Base-by-base conservation (phyloP, 805 yeast species). In the Saccharomycopsis oosterbeekiorum region DNA sequence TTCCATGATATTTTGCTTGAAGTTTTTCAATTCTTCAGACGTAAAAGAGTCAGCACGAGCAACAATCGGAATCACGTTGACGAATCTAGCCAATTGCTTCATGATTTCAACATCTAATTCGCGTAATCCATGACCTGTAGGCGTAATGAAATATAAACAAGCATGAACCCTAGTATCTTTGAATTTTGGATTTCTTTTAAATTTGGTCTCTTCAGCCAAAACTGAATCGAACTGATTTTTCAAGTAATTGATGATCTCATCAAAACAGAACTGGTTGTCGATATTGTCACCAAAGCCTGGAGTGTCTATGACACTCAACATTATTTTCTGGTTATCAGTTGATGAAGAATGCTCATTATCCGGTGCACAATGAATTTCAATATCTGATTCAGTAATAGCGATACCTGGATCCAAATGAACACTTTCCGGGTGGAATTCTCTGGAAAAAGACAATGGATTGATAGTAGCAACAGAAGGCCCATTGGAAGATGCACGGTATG, bases 131-230 rank as follows among this genome's bases (percentile, higher is more conserved):
- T 88, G 94, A 17, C 96, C 96, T 3, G 84, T 77, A 26, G 65
- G 53, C 8, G 34, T 47, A 14, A 47, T 47, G 34, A 47, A 47
- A 47, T 47, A 47, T 14, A 61, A 40, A 39, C 65, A 62, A 36
- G 79, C 89, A 70, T 88, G 96, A 56, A 88, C 88, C 65, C 94
- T 78, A 53, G 84, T 83, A 72, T 88, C 96, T 41, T 77, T 78
- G 68, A 83, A 84, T 57, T 86, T 77, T 19, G 90, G 85, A 73
- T 86, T 84, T 73, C 96, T 80, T 66, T 82, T 78, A 67, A 89
- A 86, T 62, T 89, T 80, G 15, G 86, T 79, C 70, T 88, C 96
- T 70, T 88, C 93, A 12, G 83, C 83, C 65, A 89, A 79, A 29
- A 86, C 84, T 62, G 79, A 78, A 68, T 88, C 91, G 71, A 84